phyloP scores from a whole-genome alignment of 306 rosid species.

The Argentina anserina region DNA sequence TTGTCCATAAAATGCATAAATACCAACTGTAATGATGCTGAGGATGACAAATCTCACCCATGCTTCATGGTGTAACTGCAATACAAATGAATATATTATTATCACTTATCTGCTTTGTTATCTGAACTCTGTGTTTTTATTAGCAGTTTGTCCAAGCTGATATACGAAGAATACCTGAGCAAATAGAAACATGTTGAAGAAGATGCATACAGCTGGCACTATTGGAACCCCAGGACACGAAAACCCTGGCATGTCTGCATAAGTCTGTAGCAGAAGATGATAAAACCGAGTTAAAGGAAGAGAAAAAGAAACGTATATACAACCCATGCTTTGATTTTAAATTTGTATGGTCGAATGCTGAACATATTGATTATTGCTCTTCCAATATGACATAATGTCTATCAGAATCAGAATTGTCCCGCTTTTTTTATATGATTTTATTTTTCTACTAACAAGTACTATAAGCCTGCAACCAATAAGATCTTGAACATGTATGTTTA shows the following conservation, averaged over 20 bases:
- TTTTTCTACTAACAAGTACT: background rate
- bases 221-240: slow-evolving; percentile 87
- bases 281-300: slow-evolving; percentile 15
- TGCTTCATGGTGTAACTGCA: slow-evolving; percentile 86
- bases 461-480: slow-evolving; percentile 9
- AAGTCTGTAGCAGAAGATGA: slow-evolving; percentile 44
- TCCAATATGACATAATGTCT: background rate
- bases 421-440: background rate
- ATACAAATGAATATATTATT: slow-evolving; percentile 15
- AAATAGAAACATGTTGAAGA: slow-evolving; percentile 87
- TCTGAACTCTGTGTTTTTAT: slow-evolving; percentile 3
- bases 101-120: slow-evolving; percentile 18
- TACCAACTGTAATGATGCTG: slow-evolving; percentile 44
- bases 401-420: background rate
- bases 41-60: slow-evolving; percentile 87
- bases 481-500: slow-evolving; percentile 7
- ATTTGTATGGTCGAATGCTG: background rate
- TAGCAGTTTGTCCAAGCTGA: slow-evolving; percentile 7
- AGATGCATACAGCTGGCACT: slow-evolving; percentile 75
- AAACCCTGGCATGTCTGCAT: slow-evolving; percentile 73
- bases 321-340: background rate
- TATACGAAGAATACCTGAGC: slow-evolving; percentile 62
- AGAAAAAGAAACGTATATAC: background rate
- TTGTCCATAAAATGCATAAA: slow-evolving; percentile 89
- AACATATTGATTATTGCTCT: background rate